Evolutionary conservation across 805 yeast genomes (phyloP).

Genomic region (Saccharomycopsis sp.): DNA sequence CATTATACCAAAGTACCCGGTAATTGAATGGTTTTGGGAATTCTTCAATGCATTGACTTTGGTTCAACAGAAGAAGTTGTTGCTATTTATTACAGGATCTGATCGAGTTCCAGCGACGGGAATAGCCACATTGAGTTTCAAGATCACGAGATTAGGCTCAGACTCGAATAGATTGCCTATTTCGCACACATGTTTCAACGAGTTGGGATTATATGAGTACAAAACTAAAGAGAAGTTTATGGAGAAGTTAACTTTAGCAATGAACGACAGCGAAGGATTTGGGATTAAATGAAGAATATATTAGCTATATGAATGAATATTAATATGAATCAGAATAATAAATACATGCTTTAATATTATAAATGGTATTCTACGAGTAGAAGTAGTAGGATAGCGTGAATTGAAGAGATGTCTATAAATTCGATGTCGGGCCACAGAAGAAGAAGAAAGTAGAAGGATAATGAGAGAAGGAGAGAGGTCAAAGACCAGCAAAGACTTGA

Average conservation of each 20-base stretch:
- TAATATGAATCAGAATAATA: no score
- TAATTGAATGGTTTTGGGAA: slow-evolving; percentile 86
- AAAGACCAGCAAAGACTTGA: no score
- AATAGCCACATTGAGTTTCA: slow-evolving; percentile 63
- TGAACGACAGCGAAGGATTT: slow-evolving; percentile 80
- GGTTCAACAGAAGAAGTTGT: slow-evolving; percentile 51
- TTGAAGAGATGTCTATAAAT: background rate
- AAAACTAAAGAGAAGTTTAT: slow-evolving; percentile 44
- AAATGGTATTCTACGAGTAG: background rate
- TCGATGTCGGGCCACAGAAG: background rate
- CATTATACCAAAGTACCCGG: slow-evolving; percentile 26
- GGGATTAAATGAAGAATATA: slow-evolving; percentile 43
- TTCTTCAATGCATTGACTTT: slow-evolving; percentile 44
- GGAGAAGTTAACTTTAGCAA: slow-evolving; percentile 57
- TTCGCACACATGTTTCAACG: slow-evolving; percentile 95
- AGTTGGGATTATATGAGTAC: slow-evolving; percentile 71
- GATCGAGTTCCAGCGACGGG: slow-evolving; percentile 94
- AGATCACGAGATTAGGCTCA: slow-evolving; percentile 49
- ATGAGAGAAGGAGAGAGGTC: no score
- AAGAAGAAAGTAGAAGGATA: background rate
- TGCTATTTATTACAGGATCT: slow-evolving; percentile 82
- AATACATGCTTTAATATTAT: background rate
- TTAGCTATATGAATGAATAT: background rate
- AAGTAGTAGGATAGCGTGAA: background rate
- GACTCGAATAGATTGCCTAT: slow-evolving; percentile 56